phyloP scores from a whole-genome alignment of 305 asterid species.

The Stenogyne calaminthoides region DNA sequence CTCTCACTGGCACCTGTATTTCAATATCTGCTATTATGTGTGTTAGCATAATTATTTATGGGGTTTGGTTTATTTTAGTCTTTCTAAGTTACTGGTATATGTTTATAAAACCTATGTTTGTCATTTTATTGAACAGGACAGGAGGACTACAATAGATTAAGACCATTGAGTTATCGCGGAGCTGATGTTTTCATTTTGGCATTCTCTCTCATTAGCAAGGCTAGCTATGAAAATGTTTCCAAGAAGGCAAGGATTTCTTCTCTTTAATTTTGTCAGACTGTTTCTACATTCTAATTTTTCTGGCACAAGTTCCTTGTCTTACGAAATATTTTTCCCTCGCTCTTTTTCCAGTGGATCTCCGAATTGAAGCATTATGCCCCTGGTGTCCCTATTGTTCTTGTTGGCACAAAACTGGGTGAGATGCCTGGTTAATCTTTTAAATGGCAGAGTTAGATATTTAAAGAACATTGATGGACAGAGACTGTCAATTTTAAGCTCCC shows the following conservation, averaged over 20 bases:
- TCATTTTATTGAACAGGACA: slow-evolving; percentile 67
- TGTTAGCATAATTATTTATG: slow-evolving; percentile 18
- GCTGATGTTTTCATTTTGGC: slow-evolving; percentile 99
- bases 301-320: slow-evolving; percentile 19
- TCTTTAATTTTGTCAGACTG: slow-evolving; percentile 12
- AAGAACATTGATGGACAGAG: slow-evolving; percentile 2
- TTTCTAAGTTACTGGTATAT: slow-evolving; percentile 3
- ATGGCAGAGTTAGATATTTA: slow-evolving; percentile 11
- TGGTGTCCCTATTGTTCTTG: slow-evolving; percentile 95
- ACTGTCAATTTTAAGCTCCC: slow-evolving; percentile 9
- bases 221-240: slow-evolving; percentile 96
- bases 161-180: slow-evolving; percentile 98
- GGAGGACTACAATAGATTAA: slow-evolving; percentile 93
- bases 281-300: slow-evolving; percentile 4
- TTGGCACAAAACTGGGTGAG: slow-evolving; percentile 95
- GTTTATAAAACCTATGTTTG: slow-evolving; percentile 17
- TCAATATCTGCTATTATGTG: background rate
- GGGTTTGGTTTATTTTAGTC: background rate
- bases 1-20: slow-evolving; percentile 6
- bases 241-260: slow-evolving; percentile 65
- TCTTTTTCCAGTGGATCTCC: slow-evolving; percentile 82
- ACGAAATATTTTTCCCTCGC: slow-evolving; percentile 20
- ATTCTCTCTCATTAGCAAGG: slow-evolving; percentile 97
- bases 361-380: slow-evolving; percentile 98
- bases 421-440: slow-evolving; percentile 27